Evolutionary conservation across 306 rosid species (phyloP), one percentile per base, ranked within the genome.

Genomic region (Cicer arietinum): DNA sequence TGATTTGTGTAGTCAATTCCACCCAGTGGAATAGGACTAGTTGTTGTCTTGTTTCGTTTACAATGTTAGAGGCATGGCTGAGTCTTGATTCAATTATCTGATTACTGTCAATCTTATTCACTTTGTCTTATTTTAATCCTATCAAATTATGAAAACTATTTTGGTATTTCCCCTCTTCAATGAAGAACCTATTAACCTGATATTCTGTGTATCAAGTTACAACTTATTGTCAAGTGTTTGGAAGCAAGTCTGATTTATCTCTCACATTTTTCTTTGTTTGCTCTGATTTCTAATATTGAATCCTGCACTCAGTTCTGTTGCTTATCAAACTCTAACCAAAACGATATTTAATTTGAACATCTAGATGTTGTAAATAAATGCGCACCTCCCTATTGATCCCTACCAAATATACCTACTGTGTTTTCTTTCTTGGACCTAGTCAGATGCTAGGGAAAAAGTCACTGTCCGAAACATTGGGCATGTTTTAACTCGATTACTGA

Each of bases 201-300:
- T 17, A 17, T 3, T 17, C 59, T 53, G 8, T 53, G 0, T 8
- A 18, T 53, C n/a, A 53, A 16, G 25, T 7, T 53, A 53, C 18
- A 25, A 3, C 35, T 54, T 41, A 14, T 47, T 65, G 47, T 67
- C 58, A 51, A 72, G 43, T 60, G 40, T 20, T 45, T 44, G 56
- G 12, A 80, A 74, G 41, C 53, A 47, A 22, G 48, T 58, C 58
- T 22, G 48, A 14, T 67, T 73, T 56, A 48, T 45, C 54, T 73
- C 39, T 54, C 41, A 6, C 25, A 17, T 56, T 0, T 47, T 47
- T 37, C n/a, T 6, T 14, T 73, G 75, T 45, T 66, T 66, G 12
- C 18, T 58, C 37, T 73, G 46, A 65, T 72, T 35, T 79, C 64
- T 65, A 60, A 11, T 56, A 18, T 79, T 64, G 62, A 43, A 79